Percentiles rank a stretch among this genome's conserved stretches.
phyloP scores from a whole-genome alignment of 371 early-diverging fungal species.

The Mucor piriformis region DNA sequence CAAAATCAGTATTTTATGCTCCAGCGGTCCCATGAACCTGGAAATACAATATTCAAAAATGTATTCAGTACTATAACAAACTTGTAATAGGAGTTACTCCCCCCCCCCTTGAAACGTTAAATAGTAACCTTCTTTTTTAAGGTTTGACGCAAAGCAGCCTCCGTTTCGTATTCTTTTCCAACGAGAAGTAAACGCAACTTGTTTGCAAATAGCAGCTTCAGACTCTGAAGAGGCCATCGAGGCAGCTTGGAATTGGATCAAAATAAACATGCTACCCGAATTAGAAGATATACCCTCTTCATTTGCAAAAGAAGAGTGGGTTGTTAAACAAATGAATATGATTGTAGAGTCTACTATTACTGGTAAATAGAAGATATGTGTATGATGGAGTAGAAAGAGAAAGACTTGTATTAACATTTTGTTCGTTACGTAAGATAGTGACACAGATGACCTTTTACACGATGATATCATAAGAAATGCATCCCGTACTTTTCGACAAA shows the following conservation, averaged over 20 bases:
- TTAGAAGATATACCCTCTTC: conserved; percentile 71
- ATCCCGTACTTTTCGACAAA: conserved; percentile 86
- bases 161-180: conserved; percentile 86
- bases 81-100: conserved; percentile 59
- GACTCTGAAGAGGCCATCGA: conserved; percentile 82
- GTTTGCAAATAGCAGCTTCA: conserved; percentile 68
- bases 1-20: conserved; percentile 68
- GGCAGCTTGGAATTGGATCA: conserved; percentile 84
- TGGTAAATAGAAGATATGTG: conserved; percentile 41
- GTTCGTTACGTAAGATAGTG: conserved; percentile 43
- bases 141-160: conserved; percentile 88
- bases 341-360: conserved; percentile 68
- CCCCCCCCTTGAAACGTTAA: too few relatives aligned
- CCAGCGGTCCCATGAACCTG: conserved; percentile 68
- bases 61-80: conserved; percentile 79
- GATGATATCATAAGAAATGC: conserved; percentile 88
- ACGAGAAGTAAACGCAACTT: conserved; percentile 49
- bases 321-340: conserved; percentile 85
- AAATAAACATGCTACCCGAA: conserved; percentile 70
- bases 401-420: not conserved
- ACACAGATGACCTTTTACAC: conserved; percentile 76
- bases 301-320: conserved; percentile 79
- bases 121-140: conserved; percentile 1
- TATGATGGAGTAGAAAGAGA: too few relatives aligned
- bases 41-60: conserved; percentile 52